phyloP scores from a whole-genome alignment of 2,329 filamentous ascomycete species.

The Coleophoma crateriformis region DNA sequence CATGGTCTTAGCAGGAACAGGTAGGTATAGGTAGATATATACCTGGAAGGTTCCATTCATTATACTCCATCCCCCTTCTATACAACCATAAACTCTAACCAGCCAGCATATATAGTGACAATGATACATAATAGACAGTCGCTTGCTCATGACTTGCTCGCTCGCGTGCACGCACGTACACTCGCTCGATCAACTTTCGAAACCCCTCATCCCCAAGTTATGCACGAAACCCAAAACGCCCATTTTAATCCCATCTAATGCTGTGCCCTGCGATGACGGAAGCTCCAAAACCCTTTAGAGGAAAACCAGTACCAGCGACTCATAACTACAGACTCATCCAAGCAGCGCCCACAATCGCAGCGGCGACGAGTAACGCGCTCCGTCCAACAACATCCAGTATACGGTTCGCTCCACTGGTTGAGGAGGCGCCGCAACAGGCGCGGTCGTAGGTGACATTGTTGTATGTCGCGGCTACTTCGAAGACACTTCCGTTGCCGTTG shows the following conservation, averaged over 20 bases:
- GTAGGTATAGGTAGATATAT: not conserved
- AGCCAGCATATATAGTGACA: too few relatives aligned
- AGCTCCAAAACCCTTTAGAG: not conserved
- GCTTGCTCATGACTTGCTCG: not conserved
- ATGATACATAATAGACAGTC: too few relatives aligned
- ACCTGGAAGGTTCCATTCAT: too few relatives aligned
- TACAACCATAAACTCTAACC: too few relatives aligned
- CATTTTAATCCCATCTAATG: not conserved
- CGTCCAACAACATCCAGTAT: slow-evolving; percentile 8
- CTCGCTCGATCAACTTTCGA: not conserved
- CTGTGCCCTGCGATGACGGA: too few relatives aligned
- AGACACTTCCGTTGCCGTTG: slow-evolving; percentile 60
- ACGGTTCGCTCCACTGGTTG: slow-evolving; percentile 16
- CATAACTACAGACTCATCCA: not conserved
- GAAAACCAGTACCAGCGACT: not conserved
- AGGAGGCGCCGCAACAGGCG: slow-evolving; percentile 48
- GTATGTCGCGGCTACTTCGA: slow-evolving; percentile 62
- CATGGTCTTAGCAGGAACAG: not conserved
- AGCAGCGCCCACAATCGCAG: not conserved
- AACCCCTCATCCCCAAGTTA: not conserved
- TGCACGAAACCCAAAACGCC: not conserved
- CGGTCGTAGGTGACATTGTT: slow-evolving; percentile 69
- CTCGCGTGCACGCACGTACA: not conserved
- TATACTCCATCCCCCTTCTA: too few relatives aligned
- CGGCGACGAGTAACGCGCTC: not conserved